Evolutionary conservation across 2,329 filamentous ascomycete genomes (phyloP), one percentile per base, ranked within the genome.

Genomic region (Microcyclosporella mali): DNA sequence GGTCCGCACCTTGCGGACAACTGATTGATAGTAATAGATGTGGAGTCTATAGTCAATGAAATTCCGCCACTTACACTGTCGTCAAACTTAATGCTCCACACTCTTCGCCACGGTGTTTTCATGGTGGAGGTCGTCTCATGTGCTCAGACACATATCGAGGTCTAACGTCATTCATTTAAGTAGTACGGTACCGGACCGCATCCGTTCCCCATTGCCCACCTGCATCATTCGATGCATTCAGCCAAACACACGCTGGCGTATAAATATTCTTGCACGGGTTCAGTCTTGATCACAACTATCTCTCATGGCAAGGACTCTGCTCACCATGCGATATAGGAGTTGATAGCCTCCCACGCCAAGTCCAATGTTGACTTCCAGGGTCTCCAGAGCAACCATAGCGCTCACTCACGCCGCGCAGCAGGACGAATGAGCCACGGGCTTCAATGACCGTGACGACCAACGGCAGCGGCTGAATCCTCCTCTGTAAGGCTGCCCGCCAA

Each of bases 401-500:
- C 21, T 4, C 21, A 25, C 6, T 25, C 21, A 25, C n/a, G n/a
- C n/a, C n/a, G n/a, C n/a, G 21, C 21, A 25, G 9, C 12, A n/a
- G 16, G 18, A 40, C 37, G 15, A 33, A 19, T 40, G 19, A 40
- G 27, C 37, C 30, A 21, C 29, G n/a, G 17, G 28, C n/a, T 19
- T 27, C 18, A 17, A 12, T 12, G 15, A 27, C 28, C 37, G 30
- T 40, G 37, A 25, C 21, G 21, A 9, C 21, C 21, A 40, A 18
- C 37, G 17, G 15, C 15, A 12, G 29, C 25, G 37, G 37, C 37
- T 40, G 37, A 40, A 33, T 21, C 37, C 12, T 21, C 37, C 12
- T 33, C 29, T 33, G 28, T 33, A 29, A 14, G 33, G 21, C 21
- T 25, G 21, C 21, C 21, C 21, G 21, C 21, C 21, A 25, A 25